phyloP scores from a whole-genome alignment of 129 eudicot species.

The Glebionis coronaria region DNA sequence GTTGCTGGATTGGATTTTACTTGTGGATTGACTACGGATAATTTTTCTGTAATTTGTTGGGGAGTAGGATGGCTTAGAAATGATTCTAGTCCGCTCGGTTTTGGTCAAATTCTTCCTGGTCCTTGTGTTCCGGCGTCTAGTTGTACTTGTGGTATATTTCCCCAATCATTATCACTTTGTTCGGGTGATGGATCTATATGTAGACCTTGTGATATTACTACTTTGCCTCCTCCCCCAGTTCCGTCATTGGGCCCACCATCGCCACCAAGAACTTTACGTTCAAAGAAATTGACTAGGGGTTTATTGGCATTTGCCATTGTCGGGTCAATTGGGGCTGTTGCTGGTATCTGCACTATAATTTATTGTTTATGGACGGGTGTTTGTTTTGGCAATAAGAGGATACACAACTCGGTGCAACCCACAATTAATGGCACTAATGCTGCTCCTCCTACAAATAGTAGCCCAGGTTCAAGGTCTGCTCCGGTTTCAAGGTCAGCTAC shows the following conservation, averaged over 20 bases:
- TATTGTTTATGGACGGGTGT: constrained; percentile 39
- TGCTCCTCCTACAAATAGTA: constrained; percentile 37
- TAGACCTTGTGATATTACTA: constrained; percentile 31
- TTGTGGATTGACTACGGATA: constrained; percentile 41
- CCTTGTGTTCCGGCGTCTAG: constrained; percentile 39
- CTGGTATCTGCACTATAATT: constrained; percentile 33
- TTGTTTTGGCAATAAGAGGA: constrained; percentile 80
- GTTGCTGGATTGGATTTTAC: constrained; percentile 47
- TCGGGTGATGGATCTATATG: constrained; percentile 41
- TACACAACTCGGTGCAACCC: constrained; percentile 92
- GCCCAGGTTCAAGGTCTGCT: constrained; percentile 65
- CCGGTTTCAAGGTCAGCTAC: constrained; percentile 82
- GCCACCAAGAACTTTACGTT: constrained; percentile 6
- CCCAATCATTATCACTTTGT: constrained; percentile 42
- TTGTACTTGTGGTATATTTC: constrained; percentile 48
- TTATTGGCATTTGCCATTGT: constrained; percentile 37
- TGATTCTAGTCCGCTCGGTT: constrained; percentile 11
- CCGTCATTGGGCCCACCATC: constrained; percentile 23
- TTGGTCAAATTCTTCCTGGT: constrained; percentile 47
- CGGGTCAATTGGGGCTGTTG: constrained; percentile 48
- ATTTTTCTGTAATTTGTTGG: constrained; percentile 52
- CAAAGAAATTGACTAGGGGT: constrained; percentile 21
- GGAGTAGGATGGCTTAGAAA: constrained; percentile 42
- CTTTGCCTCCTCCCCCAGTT: constrained; percentile 25
- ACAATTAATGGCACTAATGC: constrained; percentile 51